A percentile compares a stretch with the other conserved stretches of the same genome.
These are phyloP conservation scores for Neltuma alba DNA, from an alignment of 306 rosid species.

Conservation along the genomic window DNA sequence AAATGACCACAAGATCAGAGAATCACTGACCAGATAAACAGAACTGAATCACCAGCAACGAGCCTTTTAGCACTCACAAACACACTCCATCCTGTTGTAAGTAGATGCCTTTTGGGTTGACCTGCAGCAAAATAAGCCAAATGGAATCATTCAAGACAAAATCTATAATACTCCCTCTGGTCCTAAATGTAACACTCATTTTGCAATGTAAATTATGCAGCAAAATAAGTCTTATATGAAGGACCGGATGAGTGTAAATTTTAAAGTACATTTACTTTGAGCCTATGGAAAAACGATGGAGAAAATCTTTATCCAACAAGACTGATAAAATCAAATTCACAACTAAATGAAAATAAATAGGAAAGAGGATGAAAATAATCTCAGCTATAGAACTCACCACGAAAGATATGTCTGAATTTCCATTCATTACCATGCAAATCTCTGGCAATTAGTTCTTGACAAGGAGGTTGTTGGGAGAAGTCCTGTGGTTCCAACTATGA, in stretches of 20 bases:
- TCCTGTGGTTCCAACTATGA: conserved; percentile 42
- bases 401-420: conserved; percentile 61
- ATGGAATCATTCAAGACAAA: background rate
- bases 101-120: conserved; percentile 98
- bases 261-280: background rate
- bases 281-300: background rate
- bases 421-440: conserved; percentile 58
- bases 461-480: conserved; percentile 55
- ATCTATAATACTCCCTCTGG: background rate
- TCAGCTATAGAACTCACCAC: conserved; percentile 48
- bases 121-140: conserved; percentile 56
- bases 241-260: too few relatives aligned
- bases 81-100: conserved; percentile 99
- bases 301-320: background rate
- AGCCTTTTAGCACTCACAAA: conserved; percentile 97
- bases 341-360: background rate
- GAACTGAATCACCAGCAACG: conserved; percentile 95
- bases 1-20: background rate
- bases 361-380: background rate
- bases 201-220: too few relatives aligned
- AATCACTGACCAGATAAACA: conserved; percentile 81
- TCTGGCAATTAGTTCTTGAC: conserved; percentile 54
- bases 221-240: too few relatives aligned
- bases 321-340: background rate
- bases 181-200: too few relatives aligned